Evolutionary conservation across 441 rosid genomes (phyloP).

Genomic region (Populus tomentosa): DNA sequence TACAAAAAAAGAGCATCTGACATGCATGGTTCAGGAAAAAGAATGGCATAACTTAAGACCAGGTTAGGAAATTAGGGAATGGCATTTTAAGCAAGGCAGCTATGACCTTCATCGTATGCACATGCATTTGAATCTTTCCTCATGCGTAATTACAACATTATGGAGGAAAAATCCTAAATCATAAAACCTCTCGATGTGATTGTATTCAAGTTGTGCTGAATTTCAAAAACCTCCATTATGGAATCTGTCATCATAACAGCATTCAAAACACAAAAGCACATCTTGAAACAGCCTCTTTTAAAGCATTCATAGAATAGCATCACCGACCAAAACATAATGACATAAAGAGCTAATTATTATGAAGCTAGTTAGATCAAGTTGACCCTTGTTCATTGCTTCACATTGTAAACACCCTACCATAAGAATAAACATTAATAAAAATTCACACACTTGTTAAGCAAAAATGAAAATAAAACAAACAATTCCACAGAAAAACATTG

Average conservation of each 20-base stretch:
- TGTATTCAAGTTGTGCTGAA: background rate
- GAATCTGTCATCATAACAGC: background rate
- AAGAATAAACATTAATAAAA: background rate
- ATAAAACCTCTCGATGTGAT: background rate
- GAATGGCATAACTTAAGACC: conserved; percentile 43
- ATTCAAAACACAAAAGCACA: background rate
- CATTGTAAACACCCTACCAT: background rate
- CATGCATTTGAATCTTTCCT: background rate
- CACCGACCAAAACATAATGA: background rate
- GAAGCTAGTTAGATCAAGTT: background rate
- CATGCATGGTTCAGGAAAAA: conserved; percentile 45
- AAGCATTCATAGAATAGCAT: background rate
- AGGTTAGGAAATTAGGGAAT: conserved; percentile 20
- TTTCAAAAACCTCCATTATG: background rate
- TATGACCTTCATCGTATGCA: background rate
- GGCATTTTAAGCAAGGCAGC: conserved; percentile 5
- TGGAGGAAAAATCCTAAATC: background rate
- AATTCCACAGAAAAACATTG: conserved; percentile 9
- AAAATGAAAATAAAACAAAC: background rate
- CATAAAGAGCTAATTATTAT: background rate
- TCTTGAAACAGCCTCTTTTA: background rate
- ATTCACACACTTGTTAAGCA: background rate
- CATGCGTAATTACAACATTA: background rate
- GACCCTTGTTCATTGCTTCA: background rate
- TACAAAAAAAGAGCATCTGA: conserved; percentile 42